Percentiles rank a stretch among this genome's conserved stretches.
These are phyloP conservation scores for Candida ortonii DNA, from an alignment of 805 yeast species.

Conservation along the genomic window DNA sequence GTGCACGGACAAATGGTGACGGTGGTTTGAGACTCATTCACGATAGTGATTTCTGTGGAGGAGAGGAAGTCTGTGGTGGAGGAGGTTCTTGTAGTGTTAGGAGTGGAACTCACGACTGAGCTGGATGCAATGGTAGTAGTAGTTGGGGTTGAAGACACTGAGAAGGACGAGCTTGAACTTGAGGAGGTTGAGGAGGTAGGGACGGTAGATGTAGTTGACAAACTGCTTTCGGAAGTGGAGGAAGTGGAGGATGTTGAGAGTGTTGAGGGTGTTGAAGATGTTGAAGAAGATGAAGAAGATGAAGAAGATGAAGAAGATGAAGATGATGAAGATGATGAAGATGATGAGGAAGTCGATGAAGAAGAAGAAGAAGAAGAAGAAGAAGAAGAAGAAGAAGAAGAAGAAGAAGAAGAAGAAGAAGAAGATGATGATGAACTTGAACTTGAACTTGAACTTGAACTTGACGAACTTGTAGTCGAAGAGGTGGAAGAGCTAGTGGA, in stretches of 20 bases:
- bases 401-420: slow-evolving; percentile 1
- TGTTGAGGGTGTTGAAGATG: slow-evolving; percentile 4
- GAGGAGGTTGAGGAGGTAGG: slow-evolving; percentile 5
- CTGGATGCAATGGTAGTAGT: no score
- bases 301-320: slow-evolving; percentile 2
- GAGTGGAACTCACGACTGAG: no score
- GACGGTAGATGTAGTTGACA: slow-evolving; percentile 6
- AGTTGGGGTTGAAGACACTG: not conserved
- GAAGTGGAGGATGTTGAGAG: slow-evolving; percentile 3
- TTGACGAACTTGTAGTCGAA: slow-evolving; percentile 1
- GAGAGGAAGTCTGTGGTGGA: no score
- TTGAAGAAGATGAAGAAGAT: slow-evolving; percentile 2
- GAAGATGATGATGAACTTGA: slow-evolving; percentile 4
- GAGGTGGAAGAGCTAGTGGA: slow-evolving; percentile 4
- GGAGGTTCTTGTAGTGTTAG: no score
- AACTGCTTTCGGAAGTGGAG: slow-evolving; percentile 2
- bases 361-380: slow-evolving; percentile 2
- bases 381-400: slow-evolving; percentile 2
- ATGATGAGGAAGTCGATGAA: slow-evolving; percentile 2
- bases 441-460: slow-evolving; percentile 2
- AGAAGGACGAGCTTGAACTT: slow-evolving; percentile 1
- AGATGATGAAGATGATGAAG: slow-evolving; percentile 1
- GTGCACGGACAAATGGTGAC: no score
- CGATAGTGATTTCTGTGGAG: no score
- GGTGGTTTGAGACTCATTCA: no score